These are phyloP conservation scores for Durusdinium trenchii DNA, from an alignment of 73 alveolate genomes.

Conservation along the genomic window DNA sequence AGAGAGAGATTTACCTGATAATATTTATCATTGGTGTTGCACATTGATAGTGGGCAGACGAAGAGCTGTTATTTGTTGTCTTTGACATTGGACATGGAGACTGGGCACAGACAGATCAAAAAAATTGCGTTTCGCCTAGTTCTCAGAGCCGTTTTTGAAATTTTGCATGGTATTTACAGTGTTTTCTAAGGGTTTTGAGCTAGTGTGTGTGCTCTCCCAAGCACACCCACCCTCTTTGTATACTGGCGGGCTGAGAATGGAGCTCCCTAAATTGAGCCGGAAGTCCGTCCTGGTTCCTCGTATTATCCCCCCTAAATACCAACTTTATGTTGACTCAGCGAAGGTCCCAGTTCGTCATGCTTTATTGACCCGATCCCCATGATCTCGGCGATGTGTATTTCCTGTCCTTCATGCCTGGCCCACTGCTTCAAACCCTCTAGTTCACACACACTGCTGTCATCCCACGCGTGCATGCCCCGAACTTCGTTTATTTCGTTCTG, in stretches of 20 bases:
- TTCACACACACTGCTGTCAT: background rate
- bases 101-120: too few relatives aligned
- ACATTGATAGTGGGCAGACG: too few relatives aligned
- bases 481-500: background rate
- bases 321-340: background rate
- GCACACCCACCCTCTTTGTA: background rate
- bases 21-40: too few relatives aligned
- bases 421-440: background rate
- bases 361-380: background rate
- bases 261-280: background rate
- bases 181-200: too few relatives aligned
- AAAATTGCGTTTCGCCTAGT: too few relatives aligned
- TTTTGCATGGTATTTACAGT: too few relatives aligned
- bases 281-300: background rate
- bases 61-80: too few relatives aligned
- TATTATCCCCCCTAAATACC: background rate
- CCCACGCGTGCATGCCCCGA: background rate
- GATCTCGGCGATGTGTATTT: background rate
- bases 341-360: too few relatives aligned
- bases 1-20: too few relatives aligned
- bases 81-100: too few relatives aligned
- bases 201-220: too few relatives aligned
- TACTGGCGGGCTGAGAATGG: conserved; percentile 6
- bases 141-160: too few relatives aligned
- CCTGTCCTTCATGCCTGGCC: background rate